Evolutionary conservation across 1,284 basidiomycete genomes (phyloP).

Genomic region (Ustilago bromivora): DNA sequence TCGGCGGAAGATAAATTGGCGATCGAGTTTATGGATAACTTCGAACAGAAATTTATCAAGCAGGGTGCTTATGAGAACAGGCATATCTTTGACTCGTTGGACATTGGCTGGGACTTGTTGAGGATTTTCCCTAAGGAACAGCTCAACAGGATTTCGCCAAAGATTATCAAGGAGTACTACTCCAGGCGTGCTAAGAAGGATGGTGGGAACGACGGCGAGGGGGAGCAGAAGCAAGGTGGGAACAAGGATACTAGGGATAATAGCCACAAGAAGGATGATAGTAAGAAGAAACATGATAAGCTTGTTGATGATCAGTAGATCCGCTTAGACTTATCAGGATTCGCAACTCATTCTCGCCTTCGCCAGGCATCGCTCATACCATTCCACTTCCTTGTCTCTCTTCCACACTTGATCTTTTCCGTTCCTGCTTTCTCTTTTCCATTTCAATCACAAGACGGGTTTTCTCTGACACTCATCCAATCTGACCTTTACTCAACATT

Average conservation of each 20-base stretch:
- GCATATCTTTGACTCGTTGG: slow-evolving; percentile 96
- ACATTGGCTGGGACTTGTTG: slow-evolving; percentile 95
- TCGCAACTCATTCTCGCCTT: not conserved
- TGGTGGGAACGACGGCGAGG: slow-evolving; percentile 35
- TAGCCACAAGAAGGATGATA: slow-evolving; percentile 13
- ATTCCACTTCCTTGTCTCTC: not conserved
- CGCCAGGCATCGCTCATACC: not conserved
- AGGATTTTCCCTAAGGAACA: slow-evolving; percentile 99
- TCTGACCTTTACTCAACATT: too few species aligned
- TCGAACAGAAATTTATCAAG: slow-evolving; percentile 68
- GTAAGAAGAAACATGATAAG: slow-evolving; percentile 29
- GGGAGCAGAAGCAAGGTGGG: slow-evolving; percentile 42
- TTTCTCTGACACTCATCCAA: not conserved
- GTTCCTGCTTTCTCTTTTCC: not conserved
- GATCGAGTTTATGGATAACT: slow-evolving; percentile 67
- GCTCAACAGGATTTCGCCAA: slow-evolving; percentile 79
- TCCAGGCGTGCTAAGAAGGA: slow-evolving; percentile 58
- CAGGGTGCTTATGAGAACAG: slow-evolving; percentile 92
- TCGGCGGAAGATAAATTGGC: slow-evolving; percentile 80
- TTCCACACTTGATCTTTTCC: not conserved
- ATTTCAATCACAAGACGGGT: not conserved
- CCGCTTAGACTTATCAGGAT: not conserved
- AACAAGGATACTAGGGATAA: slow-evolving; percentile 49
- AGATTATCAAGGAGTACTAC: slow-evolving; percentile 69
- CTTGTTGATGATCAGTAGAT: slow-evolving; percentile 49